Evolutionary conservation across 2,329 filamentous ascomycete genomes (phyloP), one percentile per base, ranked within the genome.

Genomic region (Talaromyces sp.): DNA sequence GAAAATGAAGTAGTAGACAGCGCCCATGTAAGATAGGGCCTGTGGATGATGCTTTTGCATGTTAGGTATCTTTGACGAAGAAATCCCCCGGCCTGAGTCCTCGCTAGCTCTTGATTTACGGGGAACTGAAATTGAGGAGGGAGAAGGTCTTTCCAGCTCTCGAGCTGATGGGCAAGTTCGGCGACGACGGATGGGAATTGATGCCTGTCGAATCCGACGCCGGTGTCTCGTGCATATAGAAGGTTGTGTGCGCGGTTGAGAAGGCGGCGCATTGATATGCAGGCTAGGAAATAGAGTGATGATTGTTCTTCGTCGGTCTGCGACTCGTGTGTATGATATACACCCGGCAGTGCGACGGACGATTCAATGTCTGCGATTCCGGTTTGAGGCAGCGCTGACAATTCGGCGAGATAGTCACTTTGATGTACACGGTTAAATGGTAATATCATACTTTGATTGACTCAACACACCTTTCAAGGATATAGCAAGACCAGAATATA

Each of bases 401-500:
- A 73, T 67, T 85, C 83, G 3, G 83, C 82, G 14, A 85, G 77
- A 58, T 84, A 83, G 68, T 85, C 83, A 50, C 82, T 84, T 33
- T n/a, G 8, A 56, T 56, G 6, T 11, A 56, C 31, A 24, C 7
- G 47, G 22, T 48, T 31, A 50, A 9, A 14, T 3, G 8, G 7
- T 13, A 1, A 16, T 14, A 27, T 22, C 10, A 24, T 56, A 37
- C 13, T n/a, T 35, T 56, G 47, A 50, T 3, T 10, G 27, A 5
- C 41, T 48, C 31, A 16, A 19, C 41, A 7, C 45, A 80, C 82
- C 81, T 83, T 70, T 85, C 83, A 0, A 85, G 75, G 11, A 85
- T 82, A 63, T 84, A 85, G 64, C 83, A 84, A 0, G 83, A 81
- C 83, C 83, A 85, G 66, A 85, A 85, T 61, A 84, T 84, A 1